Evolutionary conservation across 176 grass and related monocot genomes (phyloP).

Genomic region (Aegilops bicornis): DNA sequence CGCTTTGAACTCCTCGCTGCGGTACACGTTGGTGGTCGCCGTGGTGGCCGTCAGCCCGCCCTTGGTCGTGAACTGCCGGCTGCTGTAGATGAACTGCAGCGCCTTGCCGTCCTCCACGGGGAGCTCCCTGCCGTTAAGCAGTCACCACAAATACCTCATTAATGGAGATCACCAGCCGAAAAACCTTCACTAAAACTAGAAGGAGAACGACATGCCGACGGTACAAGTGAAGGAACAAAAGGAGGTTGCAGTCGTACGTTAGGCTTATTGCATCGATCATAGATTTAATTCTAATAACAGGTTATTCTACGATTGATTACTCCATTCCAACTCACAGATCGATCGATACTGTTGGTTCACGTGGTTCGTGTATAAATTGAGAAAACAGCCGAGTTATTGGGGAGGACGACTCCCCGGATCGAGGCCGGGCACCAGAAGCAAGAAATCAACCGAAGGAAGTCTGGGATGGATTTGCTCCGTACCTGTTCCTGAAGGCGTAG

Average conservation of each 20-base stretch:
- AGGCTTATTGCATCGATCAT: neutral
- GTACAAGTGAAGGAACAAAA: neutral
- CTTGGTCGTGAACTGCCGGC: constrained; percentile 65
- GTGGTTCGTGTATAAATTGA: neutral
- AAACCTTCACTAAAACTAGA: neutral
- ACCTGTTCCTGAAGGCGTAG: constrained; percentile 84
- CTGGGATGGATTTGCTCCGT: neutral
- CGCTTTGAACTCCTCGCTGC: constrained; percentile 57
- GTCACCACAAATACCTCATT: neutral
- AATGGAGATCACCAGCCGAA: neutral
- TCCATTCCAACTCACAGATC: neutral
- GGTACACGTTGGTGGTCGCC: constrained; percentile 86
- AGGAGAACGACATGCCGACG: neutral
- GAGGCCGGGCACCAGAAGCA: neutral
- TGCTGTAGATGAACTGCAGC: constrained; percentile 93
- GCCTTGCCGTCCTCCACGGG: constrained; percentile 73
- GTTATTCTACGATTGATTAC: neutral
- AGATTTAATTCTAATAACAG: neutral
- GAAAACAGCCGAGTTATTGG: neutral
- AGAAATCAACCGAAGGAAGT: neutral
- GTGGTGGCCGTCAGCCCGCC: constrained; percentile 72
- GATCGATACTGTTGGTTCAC: neutral
- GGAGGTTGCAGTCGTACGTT: neutral
- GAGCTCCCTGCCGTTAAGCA: constrained; percentile 54
- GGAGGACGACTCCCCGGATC: neutral